These are phyloP conservation scores for Discostella stelligeroides DNA, from an alignment of 108 stramenopile genomes.

Conservation along the genomic window DNA sequence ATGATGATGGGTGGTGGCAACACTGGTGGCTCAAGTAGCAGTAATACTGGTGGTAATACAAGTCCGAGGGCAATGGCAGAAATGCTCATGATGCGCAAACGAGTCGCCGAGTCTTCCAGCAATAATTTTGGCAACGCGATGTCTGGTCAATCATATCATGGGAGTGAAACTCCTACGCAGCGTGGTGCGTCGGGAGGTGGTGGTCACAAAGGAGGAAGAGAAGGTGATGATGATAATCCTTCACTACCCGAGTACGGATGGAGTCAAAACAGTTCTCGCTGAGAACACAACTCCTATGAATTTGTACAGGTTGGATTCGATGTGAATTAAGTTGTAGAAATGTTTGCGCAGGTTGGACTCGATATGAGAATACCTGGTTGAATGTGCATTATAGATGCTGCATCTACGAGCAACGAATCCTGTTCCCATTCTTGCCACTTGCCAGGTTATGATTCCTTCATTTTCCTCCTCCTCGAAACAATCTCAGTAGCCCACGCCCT, in stretches of 20 bases:
- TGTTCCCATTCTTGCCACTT: too few relatives aligned
- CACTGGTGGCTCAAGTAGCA: background rate
- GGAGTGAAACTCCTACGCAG: background rate
- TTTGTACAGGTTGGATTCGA: background rate
- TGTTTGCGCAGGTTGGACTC: background rate
- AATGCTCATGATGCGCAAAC: background rate
- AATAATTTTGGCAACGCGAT: background rate
- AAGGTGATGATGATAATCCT: conserved; percentile 1
- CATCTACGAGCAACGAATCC: background rate
- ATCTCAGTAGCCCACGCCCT: conserved; percentile 67
- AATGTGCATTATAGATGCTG: background rate
- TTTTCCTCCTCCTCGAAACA: conserved; percentile 49
- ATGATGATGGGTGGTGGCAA: background rate
- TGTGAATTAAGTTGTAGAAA: background rate
- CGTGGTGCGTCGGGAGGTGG: background rate
- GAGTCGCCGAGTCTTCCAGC: background rate
- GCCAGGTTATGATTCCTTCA: conserved; percentile 3
- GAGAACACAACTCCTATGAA: background rate
- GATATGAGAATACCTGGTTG: background rate
- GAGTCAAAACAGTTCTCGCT: background rate
- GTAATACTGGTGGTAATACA: background rate
- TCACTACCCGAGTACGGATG: conserved; percentile 10
- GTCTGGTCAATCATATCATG: background rate
- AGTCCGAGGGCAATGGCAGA: background rate
- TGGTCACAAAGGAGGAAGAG: background rate